Conservation (phyloP, 1,284 basidiomycete genomes). For the Xanthoconium separans region DNA sequence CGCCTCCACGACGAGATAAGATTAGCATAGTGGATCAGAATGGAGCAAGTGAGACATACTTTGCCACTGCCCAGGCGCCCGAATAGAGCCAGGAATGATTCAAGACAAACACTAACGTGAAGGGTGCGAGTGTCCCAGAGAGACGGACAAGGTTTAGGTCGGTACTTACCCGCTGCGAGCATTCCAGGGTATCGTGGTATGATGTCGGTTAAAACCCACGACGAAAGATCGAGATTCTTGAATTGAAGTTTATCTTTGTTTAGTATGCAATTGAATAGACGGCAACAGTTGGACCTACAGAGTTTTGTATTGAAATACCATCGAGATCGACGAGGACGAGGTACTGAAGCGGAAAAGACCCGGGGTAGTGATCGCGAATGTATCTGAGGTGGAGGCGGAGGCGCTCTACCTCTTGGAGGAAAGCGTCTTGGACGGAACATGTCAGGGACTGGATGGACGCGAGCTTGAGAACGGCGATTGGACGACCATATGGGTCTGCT, state of each 20-base stretch:
- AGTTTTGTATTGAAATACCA: constrained; percentile 53
- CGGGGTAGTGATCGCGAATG: constrained; percentile 38
- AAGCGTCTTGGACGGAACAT: constrained; percentile 39
- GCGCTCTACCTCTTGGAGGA: constrained; percentile 53
- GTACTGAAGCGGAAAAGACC: constrained; percentile 56
- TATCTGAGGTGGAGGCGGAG: constrained; percentile 47
- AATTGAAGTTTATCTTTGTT: constrained; percentile 1
- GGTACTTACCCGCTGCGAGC: constrained; percentile 62
- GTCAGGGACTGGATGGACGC: constrained; percentile 37
- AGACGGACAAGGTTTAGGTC: background rate
- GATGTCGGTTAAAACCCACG: constrained; percentile 64
- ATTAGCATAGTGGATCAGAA: constrained; percentile 12
- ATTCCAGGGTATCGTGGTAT: constrained; percentile 75
- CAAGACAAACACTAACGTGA: constrained; percentile 61
- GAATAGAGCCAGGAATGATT: constrained; percentile 85
- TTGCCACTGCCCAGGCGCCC: constrained; percentile 74
- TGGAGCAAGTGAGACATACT: constrained; percentile 43
- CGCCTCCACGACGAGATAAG: constrained; percentile 48
- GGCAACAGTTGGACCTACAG: constrained; percentile 45
- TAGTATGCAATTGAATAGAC: constrained; percentile 9
- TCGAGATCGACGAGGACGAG: constrained; percentile 68
- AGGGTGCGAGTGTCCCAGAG: background rate
- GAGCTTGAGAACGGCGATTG: constrained; percentile 50
- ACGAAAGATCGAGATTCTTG: constrained; percentile 60
- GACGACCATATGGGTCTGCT: constrained; percentile 60